Conservation (phyloP, 2,329 filamentous ascomycete species). For the Westerdykella aurantiaca region DNA sequence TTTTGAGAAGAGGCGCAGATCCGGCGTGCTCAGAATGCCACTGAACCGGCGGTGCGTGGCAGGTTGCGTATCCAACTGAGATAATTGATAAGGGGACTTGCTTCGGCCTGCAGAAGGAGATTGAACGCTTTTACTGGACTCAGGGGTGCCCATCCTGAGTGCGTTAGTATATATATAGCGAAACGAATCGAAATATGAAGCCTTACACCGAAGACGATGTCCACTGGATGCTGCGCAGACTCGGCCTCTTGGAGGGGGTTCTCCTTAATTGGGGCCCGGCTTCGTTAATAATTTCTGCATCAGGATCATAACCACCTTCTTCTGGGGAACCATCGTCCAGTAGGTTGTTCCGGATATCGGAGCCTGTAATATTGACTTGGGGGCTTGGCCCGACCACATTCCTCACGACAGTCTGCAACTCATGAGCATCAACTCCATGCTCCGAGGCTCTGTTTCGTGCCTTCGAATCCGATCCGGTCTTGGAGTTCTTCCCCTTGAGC, state of each 20-base stretch:
- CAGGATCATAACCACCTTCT: slow-evolving; percentile 28
- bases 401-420: slow-evolving; percentile 22
- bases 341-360: slow-evolving; percentile 27
- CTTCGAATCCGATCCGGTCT: slow-evolving; percentile 7
- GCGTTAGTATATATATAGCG: slow-evolving; percentile 8
- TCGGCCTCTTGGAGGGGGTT: slow-evolving; percentile 26
- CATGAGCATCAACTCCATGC: neutral
- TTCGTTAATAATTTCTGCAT: slow-evolving; percentile 32
- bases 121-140: slow-evolving; percentile 12
- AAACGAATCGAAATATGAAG: neutral
- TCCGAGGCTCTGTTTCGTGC: neutral
- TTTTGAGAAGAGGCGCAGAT: slow-evolving; percentile 16
- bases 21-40: slow-evolving; percentile 28
- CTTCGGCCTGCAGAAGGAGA: slow-evolving; percentile 9
- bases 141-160: slow-evolving; percentile 22
- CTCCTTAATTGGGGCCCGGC: slow-evolving; percentile 27
- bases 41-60: slow-evolving; percentile 8
- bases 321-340: slow-evolving; percentile 27
- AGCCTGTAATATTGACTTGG: slow-evolving; percentile 28
- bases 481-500: slow-evolving; percentile 29
- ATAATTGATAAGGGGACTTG: slow-evolving; percentile 8
- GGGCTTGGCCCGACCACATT: slow-evolving; percentile 14
- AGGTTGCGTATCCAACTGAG: slow-evolving; percentile 6
- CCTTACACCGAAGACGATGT: slow-evolving; percentile 22
- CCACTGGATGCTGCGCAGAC: slow-evolving; percentile 34